These are phyloP conservation scores for Crataegus laevigata DNA, from an alignment of 306 rosid species.

Conservation along the genomic window DNA sequence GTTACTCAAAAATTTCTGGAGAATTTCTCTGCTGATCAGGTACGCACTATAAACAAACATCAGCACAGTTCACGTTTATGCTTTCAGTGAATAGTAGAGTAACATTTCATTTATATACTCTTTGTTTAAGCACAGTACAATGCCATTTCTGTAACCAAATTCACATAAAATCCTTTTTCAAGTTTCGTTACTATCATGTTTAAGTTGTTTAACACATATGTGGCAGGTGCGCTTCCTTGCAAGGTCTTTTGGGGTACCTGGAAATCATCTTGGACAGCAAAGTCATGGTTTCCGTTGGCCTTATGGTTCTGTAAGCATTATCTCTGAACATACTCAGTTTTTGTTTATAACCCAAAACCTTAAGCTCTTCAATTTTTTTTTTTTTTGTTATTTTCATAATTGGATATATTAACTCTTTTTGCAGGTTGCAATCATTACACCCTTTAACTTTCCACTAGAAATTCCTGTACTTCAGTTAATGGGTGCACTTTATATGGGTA, in stretches of 20 bases:
- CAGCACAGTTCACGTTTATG: background rate
- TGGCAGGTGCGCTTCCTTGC: slow-evolving; percentile 93
- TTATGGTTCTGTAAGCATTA: slow-evolving; percentile 81
- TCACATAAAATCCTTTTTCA: slow-evolving; percentile 4
- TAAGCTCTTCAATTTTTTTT: background rate
- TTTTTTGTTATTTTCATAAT: background rate
- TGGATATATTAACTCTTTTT: slow-evolving; percentile 12
- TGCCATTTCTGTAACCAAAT: background rate
- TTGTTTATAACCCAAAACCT: background rate
- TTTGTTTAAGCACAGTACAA: background rate
- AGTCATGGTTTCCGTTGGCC: slow-evolving; percentile 98
- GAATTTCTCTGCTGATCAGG: slow-evolving; percentile 96
- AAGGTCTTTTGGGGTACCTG: slow-evolving; percentile 85
- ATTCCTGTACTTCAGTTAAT: slow-evolving; percentile 95
- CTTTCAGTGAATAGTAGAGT: background rate
- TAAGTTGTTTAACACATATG: background rate
- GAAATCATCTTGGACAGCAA: slow-evolving; percentile 94
- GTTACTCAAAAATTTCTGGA: slow-evolving; percentile 81
- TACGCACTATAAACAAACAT: slow-evolving; percentile 14
- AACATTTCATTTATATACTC: background rate
- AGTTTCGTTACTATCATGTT: background rate
- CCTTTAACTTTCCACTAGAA: slow-evolving; percentile 93
- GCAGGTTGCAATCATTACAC: slow-evolving; percentile 91
- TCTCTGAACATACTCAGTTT: background rate
- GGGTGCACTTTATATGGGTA: slow-evolving; percentile 99